Percentiles rank a stretch among this genome's conserved stretches.
phyloP scores from a whole-genome alignment of 768 basidiomycete species.

The Agaricus subrufescens region DNA sequence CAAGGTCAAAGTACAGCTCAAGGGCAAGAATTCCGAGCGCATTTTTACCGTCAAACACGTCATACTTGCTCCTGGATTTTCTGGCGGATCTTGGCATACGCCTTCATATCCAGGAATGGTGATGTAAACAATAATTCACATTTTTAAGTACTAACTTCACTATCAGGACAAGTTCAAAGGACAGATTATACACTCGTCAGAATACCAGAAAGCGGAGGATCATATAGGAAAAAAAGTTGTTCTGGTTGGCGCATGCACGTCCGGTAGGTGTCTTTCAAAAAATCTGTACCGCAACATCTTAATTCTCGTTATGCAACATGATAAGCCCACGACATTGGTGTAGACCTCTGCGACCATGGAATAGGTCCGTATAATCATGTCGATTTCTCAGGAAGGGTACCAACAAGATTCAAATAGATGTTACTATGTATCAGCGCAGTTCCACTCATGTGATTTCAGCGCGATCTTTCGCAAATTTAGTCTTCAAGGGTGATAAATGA shows the following conservation, averaged over 20 bases:
- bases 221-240: conserved; percentile 54
- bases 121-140: neutral
- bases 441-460: conserved; percentile 46
- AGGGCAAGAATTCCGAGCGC: conserved; percentile 33
- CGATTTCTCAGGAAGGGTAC: conserved; percentile 34
- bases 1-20: conserved; percentile 4
- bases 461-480: conserved; percentile 24
- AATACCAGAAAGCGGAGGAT: conserved; percentile 39
- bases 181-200: conserved; percentile 44
- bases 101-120: conserved; percentile 45
- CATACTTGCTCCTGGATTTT: conserved; percentile 51
- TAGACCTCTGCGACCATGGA: conserved; percentile 34
- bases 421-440: conserved; percentile 46
- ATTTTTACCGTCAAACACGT: conserved; percentile 42
- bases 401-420: conserved; percentile 28
- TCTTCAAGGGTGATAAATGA: conserved; percentile 13
- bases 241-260: conserved; percentile 53
- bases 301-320: neutral
- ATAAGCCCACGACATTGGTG: conserved; percentile 33
- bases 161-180: conserved; percentile 44
- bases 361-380: conserved; percentile 15
- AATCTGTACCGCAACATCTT: neutral
- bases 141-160: neutral
- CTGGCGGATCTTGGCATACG: conserved; percentile 36
- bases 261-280: conserved; percentile 21